phyloP scores from a whole-genome alignment of 805 yeast genomes.

The Wickerhamiella galacta region DNA sequence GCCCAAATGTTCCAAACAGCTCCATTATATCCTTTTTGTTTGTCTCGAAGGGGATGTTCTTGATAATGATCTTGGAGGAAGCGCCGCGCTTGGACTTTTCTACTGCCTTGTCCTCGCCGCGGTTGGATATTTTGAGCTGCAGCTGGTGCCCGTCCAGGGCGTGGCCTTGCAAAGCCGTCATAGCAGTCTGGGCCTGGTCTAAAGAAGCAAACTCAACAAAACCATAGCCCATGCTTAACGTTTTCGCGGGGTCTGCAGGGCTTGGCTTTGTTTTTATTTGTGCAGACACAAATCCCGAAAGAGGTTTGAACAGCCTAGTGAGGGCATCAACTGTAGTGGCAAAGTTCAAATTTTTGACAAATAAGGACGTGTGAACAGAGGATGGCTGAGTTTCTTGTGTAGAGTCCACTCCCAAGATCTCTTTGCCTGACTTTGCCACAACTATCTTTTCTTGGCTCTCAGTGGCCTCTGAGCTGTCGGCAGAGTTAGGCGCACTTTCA shows the following conservation, averaged over 20 bases:
- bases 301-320: constrained; percentile 42
- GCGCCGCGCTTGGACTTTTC: constrained; percentile 16
- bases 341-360: constrained; percentile 85
- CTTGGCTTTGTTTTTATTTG: constrained; percentile 79
- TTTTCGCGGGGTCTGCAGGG: constrained; percentile 46
- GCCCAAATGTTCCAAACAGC: constrained; percentile 87
- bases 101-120: constrained; percentile 29
- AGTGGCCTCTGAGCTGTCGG: constrained; percentile 22
- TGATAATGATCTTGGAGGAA: constrained; percentile 60
- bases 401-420: constrained; percentile 15
- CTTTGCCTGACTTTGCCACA: constrained; percentile 11
- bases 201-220: constrained; percentile 76
- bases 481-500: constrained; percentile 19
- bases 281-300: constrained; percentile 69
- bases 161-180: constrained; percentile 53
- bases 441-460: constrained; percentile 30
- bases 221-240: constrained; percentile 94
- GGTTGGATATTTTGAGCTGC: constrained; percentile 74
- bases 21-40: constrained; percentile 84
- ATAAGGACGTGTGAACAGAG: constrained; percentile 75
- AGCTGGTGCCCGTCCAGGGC: constrained; percentile 78
- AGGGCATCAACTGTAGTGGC: constrained; percentile 47
- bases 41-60: constrained; percentile 95
- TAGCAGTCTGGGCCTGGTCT: constrained; percentile 65
- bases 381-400: constrained; percentile 29